These are phyloP conservation scores for Juglanconis oblonga DNA, from an alignment of 2,329 filamentous ascomycete species.

Conservation along the genomic window DNA sequence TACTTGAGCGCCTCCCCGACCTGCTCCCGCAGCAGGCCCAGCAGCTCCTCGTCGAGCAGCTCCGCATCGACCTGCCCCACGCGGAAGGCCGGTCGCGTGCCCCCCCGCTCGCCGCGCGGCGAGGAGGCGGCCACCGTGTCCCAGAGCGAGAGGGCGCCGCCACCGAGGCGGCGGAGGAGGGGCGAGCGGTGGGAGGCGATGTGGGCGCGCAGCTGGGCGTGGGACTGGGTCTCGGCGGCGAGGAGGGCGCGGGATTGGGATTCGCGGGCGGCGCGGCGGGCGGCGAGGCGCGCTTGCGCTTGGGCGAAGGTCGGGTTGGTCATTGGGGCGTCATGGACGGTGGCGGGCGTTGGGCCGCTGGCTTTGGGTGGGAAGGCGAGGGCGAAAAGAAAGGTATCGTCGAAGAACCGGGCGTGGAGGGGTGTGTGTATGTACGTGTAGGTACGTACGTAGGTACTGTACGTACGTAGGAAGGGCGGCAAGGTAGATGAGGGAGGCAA, in stretches of 20 bases:
- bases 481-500: no score
- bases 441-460: no score
- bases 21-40: constrained; percentile 81
- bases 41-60: constrained; percentile 86
- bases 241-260: constrained; percentile 58
- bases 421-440: no score
- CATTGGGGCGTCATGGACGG: constrained; percentile 31
- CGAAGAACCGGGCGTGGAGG: no score
- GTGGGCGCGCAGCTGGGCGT: constrained; percentile 37
- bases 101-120: no score
- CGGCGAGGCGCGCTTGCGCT: constrained; percentile 82
- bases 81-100: constrained; percentile 80
- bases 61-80: constrained; percentile 97
- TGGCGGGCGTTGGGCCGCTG: background rate
- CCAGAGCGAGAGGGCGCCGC: constrained; percentile 60
- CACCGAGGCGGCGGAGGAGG: constrained; percentile 54
- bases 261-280: constrained; percentile 75
- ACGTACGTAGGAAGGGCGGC: no score
- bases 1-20: constrained; percentile 87
- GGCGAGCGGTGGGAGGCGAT: constrained; percentile 52
- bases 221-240: constrained; percentile 37
- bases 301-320: constrained; percentile 71
- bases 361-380: no score
- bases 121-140: constrained; percentile 67
- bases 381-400: no score